Base-by-base conservation (phyloP, 2,329 filamentous ascomycete species). In the Neonectria punicea region DNA sequence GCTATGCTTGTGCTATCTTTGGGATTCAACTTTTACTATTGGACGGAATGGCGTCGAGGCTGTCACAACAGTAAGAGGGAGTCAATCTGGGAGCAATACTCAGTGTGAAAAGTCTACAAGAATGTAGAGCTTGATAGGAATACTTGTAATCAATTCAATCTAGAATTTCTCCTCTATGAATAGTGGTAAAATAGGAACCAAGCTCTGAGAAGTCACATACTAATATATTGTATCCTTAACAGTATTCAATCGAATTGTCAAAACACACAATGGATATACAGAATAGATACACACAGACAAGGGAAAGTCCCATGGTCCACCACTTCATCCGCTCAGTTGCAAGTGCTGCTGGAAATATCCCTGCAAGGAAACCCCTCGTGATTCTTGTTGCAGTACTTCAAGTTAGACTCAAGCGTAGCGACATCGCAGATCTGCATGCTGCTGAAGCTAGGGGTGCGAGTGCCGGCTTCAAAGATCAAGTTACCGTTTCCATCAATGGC, bases 391-490 rank as follows among this genome's bases (percentile, higher is more conserved):
- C 46, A 58, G 34, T 41, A 58, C 56, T 58, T 50, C 20, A 58
- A 30, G 22, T 58, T 51, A 2, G 16, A 20, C 5, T 28, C 28
- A 30, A 58, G 16, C n/a, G 56, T 58, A 6, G 13, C 22, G n/a
- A 58, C 22, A 16, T 51, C 47, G 34, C 56, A 58, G n/a, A 58
- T 34, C 20, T 10, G 34, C 56, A 51, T 51, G 16, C 16, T 44
- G 36, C 34, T 53, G 36, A 58, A 58, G 2, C 56, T 47, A n/a
- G 56, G 56, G 8, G 56, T 58, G 36, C 47, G 56, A 25, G 20
- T 39, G 2, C 47, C 56, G 7, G 56, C 56, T 25, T 58, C 56
- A 14, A 58, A 53, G 56, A 58, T 58, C 20, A 53, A 22, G 25
- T 58, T 41, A n/a, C 47, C 47, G 36, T 53, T 43, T 3, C 56